phyloP scores from a whole-genome alignment of 2,329 filamentous ascomycete genomes.

The Penicillium sp. region DNA sequence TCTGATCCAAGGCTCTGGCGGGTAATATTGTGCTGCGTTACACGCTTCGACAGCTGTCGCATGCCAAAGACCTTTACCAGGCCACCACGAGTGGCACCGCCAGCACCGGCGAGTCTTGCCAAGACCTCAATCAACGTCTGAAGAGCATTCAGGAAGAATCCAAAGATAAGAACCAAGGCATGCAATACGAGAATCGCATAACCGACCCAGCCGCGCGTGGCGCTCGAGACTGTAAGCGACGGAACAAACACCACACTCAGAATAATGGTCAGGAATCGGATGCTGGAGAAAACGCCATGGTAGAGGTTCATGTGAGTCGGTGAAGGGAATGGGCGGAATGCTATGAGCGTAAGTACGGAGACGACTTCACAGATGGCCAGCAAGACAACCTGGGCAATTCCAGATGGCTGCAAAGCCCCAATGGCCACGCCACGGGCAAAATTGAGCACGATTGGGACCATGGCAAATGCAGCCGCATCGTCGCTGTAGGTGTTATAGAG shows the following conservation, averaged over 20 bases:
- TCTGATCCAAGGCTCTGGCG: constrained; percentile 79
- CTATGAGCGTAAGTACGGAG: constrained; percentile 76
- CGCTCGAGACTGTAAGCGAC: constrained; percentile 69
- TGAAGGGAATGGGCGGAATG: constrained; percentile 82
- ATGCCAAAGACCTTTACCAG: constrained; percentile 85
- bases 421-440: constrained; percentile 84
- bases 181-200: constrained; percentile 87
- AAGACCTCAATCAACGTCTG: constrained; percentile 87
- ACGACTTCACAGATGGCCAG: constrained; percentile 93
- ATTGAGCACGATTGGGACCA: constrained; percentile 79
- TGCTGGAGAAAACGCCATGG: constrained; percentile 73
- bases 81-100: constrained; percentile 69
- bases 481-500: constrained; percentile 98
- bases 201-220: constrained; percentile 87
- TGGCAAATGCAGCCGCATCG: constrained; percentile 80
- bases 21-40: constrained; percentile 59
- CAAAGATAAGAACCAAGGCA: constrained; percentile 76
- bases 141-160: constrained; percentile 86
- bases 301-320: constrained; percentile 97
- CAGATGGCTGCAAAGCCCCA: constrained; percentile 85
- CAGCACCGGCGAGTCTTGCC: constrained; percentile 75
- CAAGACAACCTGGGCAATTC: constrained; percentile 86
- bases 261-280: constrained; percentile 70
- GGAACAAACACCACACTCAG: constrained; percentile 81
- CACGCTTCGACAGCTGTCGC: constrained; percentile 74